Conservation (phyloP, 495 filamentous ascomycete genomes). For the Sordaria brevicollis region DNA sequence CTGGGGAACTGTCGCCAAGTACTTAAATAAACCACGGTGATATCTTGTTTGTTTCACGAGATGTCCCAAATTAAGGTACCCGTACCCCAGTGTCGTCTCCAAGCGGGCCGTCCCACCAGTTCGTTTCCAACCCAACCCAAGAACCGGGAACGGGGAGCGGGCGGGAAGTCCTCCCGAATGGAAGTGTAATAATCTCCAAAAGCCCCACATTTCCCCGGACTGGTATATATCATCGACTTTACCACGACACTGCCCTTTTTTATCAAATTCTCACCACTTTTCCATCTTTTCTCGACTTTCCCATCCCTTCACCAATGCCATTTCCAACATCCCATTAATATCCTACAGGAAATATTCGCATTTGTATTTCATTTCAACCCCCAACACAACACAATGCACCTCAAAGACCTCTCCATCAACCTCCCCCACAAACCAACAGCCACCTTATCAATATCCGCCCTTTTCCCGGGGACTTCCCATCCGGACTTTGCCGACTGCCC, state of each 20-base stretch:
- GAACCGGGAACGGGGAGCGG: background rate
- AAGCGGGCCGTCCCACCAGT: background rate
- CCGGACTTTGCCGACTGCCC: background rate
- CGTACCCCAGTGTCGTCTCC: background rate
- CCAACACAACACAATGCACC: background rate
- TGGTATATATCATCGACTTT: background rate
- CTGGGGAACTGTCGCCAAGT: background rate
- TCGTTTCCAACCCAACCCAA: background rate
- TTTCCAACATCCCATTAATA: background rate
- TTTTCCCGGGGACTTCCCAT: background rate
- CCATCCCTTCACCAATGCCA: too few relatives aligned
- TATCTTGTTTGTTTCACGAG: background rate
- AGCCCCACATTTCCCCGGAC: background rate
- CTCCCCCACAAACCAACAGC: constrained; percentile 16
- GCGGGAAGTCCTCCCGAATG: background rate
- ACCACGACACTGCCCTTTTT: background rate
- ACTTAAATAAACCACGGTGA: background rate
- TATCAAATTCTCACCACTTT: background rate
- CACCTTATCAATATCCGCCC: constrained; percentile 8
- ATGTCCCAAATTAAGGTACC: background rate
- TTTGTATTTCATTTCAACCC: background rate
- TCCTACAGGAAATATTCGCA: too few relatives aligned
- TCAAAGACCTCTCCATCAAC: constrained; percentile 1
- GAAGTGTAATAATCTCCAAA: background rate
- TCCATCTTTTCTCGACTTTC: too few relatives aligned